A percentile compares a stretch with the other conserved stretches of the same genome.
These are phyloP conservation scores for Sorghum bicolor DNA, from an alignment of 176 grass and related monocot genomes.

Conservation along the genomic window Sorghum_bicolor_NCBIv3 NC_012878.2:41252501-41253000, in stretches of 20 bases:
- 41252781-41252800: constrained; percentile 11
- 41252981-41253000: not conserved
- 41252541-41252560: too few relatives aligned
- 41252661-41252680: not conserved
- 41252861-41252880: not conserved
- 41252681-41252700: not conserved
- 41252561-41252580: too few relatives aligned
- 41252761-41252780: not conserved
- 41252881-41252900: not conserved
- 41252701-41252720: not conserved
- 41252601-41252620: too few relatives aligned
- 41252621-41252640: too few relatives aligned
- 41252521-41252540: too few relatives aligned
- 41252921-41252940: not conserved
- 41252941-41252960: not conserved
- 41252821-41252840: not conserved
- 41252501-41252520: not conserved
- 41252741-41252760: not conserved
- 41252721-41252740: not conserved
- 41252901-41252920: not conserved
- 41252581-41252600: too few relatives aligned
- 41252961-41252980: not conserved
- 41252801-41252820: not conserved
- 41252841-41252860: not conserved
- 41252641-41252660: not conserved